Evolutionary conservation across 176 grass and related monocot species (phyloP), one percentile per base, ranked within the genome.

Genomic region (Hyparrhenia diplandra): DNA sequence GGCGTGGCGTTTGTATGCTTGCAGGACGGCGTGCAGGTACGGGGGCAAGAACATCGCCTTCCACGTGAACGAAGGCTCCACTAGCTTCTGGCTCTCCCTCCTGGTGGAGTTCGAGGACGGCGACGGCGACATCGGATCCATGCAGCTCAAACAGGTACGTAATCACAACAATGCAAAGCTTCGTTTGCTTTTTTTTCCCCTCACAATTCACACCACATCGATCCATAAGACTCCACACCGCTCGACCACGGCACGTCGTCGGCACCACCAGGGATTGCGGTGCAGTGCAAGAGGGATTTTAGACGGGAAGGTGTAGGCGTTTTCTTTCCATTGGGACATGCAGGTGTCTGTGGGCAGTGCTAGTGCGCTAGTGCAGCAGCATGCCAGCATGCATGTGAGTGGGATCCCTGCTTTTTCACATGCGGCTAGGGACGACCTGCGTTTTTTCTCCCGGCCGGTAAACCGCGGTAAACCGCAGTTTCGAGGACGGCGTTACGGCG

Each of bases 51-150:
- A 88, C 79, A 93, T 98, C 49, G 92, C 96, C 29, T 98, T 98
- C 87, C 96, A 86, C 64, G 90, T 98, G 61, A 92, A 93, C 16
- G 92, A 95, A 76, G 96, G 96, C 42, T 98, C 96, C 14, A 98
- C 92, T 40, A 81, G 82, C 74, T 98, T 89, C 85, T 98, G 96
- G 96, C 86, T 98, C 28, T 98, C 96, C 27, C 92, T 98, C 39
- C 83, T 98, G 3, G 90, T 98, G 24, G 96, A 98, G 86, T 98
- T 91, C 65, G 92, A 98, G 90, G 90, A 91, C 80, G 96, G 85
- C 11, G 96, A 98, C 84, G 96, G 96, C 13, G 96, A 98, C 75
- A 89, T 98, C 71, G 90, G 96, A 54, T 85, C 92, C 86, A 91
- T 98, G 92, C 92, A 93, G 69, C 87, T 98, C 16, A 87, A 92